Evolutionary conservation across 768 basidiomycete genomes (phyloP).

Genomic region (Tubosaeta brunneosetosa): DNA sequence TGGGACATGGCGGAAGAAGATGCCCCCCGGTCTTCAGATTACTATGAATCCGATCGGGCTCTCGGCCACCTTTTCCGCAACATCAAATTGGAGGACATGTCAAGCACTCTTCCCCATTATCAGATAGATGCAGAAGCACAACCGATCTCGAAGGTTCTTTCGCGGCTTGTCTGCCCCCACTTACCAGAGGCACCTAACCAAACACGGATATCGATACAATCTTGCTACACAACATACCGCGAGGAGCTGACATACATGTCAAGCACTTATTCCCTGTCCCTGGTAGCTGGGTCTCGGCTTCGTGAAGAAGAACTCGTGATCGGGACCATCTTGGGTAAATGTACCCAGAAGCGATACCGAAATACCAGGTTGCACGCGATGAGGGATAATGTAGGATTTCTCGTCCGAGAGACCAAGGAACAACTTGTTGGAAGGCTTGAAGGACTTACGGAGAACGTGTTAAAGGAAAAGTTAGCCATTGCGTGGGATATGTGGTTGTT

Average conservation of each 20-base stretch:
- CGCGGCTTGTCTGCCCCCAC: conserved; percentile 19
- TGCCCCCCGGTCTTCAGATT: conserved; percentile 52
- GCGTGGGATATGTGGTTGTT: conserved; percentile 68
- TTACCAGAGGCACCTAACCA: conserved; percentile 3
- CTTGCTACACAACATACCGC: conserved; percentile 37
- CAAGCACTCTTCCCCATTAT: conserved; percentile 11
- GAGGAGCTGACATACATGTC: conserved; percentile 71
- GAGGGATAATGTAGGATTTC: conserved; percentile 48
- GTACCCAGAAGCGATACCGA: conserved; percentile 57
- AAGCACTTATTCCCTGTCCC: conserved; percentile 60
- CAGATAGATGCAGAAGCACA: conserved; percentile 27
- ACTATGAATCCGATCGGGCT: conserved; percentile 67
- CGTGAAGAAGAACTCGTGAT: conserved; percentile 71
- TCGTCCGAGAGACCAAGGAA: conserved; percentile 48
- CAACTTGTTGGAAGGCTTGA: conserved; percentile 31
- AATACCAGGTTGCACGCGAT: conserved; percentile 57
- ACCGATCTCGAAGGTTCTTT: conserved; percentile 22
- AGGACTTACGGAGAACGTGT: conserved; percentile 21
- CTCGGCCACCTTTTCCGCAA: conserved; percentile 69
- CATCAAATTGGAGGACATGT: conserved; percentile 42
- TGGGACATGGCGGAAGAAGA: conserved; percentile 66
- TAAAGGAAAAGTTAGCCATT: conserved; percentile 39
- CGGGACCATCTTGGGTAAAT: conserved; percentile 71
- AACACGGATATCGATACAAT: conserved; percentile 10
- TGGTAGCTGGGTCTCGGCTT: conserved; percentile 49